A percentile compares a stretch with the other conserved stretches of the same genome.
Evolutionary conservation across 176 grass and related monocot genomes (phyloP).

Genomic region (Hyparrhenia diplandra): DNA sequence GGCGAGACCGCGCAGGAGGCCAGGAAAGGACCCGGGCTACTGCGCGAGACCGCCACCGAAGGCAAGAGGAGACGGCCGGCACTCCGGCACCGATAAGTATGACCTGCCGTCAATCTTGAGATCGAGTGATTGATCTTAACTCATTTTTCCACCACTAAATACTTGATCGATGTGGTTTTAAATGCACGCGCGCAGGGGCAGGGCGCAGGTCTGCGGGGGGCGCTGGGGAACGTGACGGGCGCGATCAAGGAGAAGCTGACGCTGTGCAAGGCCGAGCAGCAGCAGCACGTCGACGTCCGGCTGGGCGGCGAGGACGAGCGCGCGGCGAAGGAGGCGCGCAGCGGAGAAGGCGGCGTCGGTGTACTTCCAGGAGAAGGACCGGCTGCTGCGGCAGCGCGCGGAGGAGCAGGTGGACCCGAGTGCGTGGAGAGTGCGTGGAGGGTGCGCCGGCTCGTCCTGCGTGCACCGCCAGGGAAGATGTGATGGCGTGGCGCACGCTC

Average conservation of each 20-base stretch:
- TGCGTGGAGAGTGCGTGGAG: slow-evolving; percentile 42
- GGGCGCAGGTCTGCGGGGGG: slow-evolving; percentile 27
- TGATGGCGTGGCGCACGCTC: not conserved
- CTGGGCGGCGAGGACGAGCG: slow-evolving; percentile 25
- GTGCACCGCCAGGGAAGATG: slow-evolving; percentile 47
- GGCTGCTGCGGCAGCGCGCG: slow-evolving; percentile 10
- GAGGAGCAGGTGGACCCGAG: slow-evolving; percentile 25
- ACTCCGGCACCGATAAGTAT: too few relatives aligned
- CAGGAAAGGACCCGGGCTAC: too few relatives aligned
- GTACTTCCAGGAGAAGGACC: slow-evolving; percentile 57
- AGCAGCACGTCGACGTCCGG: not conserved
- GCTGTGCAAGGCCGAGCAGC: slow-evolving; percentile 1
- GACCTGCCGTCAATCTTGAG: too few relatives aligned
- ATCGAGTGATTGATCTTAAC: too few relatives aligned
- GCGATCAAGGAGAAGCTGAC: slow-evolving; percentile 73
- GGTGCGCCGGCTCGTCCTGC: slow-evolving; percentile 36
- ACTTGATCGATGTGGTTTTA: not conserved
- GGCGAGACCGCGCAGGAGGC: too few relatives aligned
- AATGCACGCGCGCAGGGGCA: slow-evolving; percentile 1
- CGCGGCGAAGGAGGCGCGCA: slow-evolving; percentile 36
- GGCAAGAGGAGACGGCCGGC: too few relatives aligned
- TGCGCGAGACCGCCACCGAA: too few relatives aligned
- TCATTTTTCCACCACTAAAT: too few relatives aligned
- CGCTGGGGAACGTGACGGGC: slow-evolving; percentile 63
- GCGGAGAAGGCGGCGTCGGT: slow-evolving; percentile 51